Conservation (phyloP, 306 rosid species). For the Lathyrus tuberosus region DNA sequence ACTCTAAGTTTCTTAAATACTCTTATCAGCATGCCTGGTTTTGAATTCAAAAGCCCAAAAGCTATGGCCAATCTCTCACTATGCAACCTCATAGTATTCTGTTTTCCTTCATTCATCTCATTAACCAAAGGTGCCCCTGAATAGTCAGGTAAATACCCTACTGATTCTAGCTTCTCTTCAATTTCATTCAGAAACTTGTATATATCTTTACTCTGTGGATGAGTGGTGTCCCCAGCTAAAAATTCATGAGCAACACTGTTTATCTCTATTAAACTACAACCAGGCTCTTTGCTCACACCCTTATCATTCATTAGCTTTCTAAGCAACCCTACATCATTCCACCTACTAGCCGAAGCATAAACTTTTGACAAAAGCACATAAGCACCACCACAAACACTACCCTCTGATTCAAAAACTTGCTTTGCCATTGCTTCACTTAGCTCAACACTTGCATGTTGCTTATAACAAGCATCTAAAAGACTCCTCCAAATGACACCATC, state of each 20-base stretch:
- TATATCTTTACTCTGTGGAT: constrained; percentile 57
- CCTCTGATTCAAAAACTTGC: constrained; percentile 57
- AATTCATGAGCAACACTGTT: constrained; percentile 71
- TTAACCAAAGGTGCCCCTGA: constrained; percentile 63
- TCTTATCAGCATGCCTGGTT: constrained; percentile 51
- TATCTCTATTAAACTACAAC: constrained; percentile 73
- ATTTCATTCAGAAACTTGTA: constrained; percentile 53
- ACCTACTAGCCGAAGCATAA: constrained; percentile 69
- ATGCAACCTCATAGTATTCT: constrained; percentile 56
- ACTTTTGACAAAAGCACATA: constrained; percentile 76
- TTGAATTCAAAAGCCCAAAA: constrained; percentile 63
- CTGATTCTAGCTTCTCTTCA: constrained; percentile 51
- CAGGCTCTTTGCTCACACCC: constrained; percentile 72
- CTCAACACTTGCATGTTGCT: constrained; percentile 69
- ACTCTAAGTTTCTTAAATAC: constrained; percentile 79
- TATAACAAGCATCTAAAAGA: constrained; percentile 74
- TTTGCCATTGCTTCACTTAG: constrained; percentile 66
- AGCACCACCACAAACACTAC: constrained; percentile 56
- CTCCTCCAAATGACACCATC: constrained; percentile 88
- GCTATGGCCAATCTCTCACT: constrained; percentile 83
- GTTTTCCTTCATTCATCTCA: constrained; percentile 49
- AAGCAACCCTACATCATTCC: constrained; percentile 72
- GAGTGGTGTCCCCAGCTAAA: constrained; percentile 81
- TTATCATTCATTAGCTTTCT: constrained; percentile 70
- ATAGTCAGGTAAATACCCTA: constrained; percentile 56